Base-by-base conservation (phyloP, 2,329 filamentous ascomycete species). In the Chaetothyriales sp. region DNA sequence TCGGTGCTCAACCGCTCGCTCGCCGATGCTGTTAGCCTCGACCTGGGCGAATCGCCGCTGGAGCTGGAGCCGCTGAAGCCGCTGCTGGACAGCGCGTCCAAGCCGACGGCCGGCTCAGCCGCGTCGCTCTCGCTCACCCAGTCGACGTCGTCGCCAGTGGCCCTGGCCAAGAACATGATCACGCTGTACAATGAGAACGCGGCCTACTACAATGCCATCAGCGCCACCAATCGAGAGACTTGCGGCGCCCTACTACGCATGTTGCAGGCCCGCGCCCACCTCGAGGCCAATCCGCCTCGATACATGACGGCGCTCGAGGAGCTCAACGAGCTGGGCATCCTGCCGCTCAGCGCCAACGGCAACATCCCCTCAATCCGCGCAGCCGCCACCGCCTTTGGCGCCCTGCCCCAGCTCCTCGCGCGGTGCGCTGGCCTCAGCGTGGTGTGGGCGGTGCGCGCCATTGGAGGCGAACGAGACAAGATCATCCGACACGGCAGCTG, bases 401-500 rank as follows among this genome's bases (percentile, higher is more conserved):
- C 77, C 1, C 77, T 94, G 43, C 80, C 88, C 3, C 81, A 87
- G 59, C 80, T 89, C 6, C 85, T 98, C 43, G 84, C 89, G 2
- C 83, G 87, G 65, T 94, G 92, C 63, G 82, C 95, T 61, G 90
- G 90, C 18, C 88, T 90, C 67, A 75, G 97, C 56, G 77, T 98
- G 57, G 84, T 95, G 72, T 97, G 92, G 92, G 88, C 88, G 48
- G 87, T 98, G 59, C 78, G 84, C 44, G 89, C 86, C 70, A 94
- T 89, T 68, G 83, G 84, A 48, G 78, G 82, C 52, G 84, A 95
- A 68, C 80, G 86, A 56, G 82, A 85, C 61, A 73, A 82, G 55
- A 75, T 94, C 46, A 29, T 53, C 13, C 76, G 77, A 51, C 77
- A 75, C 53, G 82, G 83, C 25, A 78, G 83, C 61, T 95, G 85